Evolutionary conservation across 345 rosid genomes (phyloP), one percentile per base, ranked within the genome.

Genomic region (Rhodamnia argentea): DNA sequence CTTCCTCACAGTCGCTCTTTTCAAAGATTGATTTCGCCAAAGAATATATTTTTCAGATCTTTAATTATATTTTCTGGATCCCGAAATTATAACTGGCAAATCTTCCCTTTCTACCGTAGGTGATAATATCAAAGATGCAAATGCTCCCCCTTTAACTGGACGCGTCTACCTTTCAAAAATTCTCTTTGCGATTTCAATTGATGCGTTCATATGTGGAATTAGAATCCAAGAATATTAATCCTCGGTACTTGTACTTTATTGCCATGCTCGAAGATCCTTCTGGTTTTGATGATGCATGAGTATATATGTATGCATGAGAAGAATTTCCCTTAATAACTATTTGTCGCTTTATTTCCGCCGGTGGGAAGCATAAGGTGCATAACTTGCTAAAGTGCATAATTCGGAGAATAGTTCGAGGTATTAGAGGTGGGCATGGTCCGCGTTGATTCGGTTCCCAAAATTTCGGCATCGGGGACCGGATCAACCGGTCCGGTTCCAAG

Each of bases 61-160:
- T 0, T 62, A 15, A 29, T 62, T 62, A 0, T 29, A 29, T 16
- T 29, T 29, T 37, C 40, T 37, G 42, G 3, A 29, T 29, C 0
- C 42, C 40, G 5, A 15, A 62, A 29, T 62, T 62, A 0, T 0
- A 27, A 3, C 0, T 7, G 0, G 22, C 29, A 62, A 20, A 29
- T 62, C 40, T 62, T 7, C 7, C 75, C 0, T 0, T 15, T 29
- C n/a, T 42, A 42, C 44, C 3, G 44, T 42, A 42, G 4, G 40
- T 42, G 44, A 42, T 10, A 0, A 0, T 0, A n/a, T 62, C 22
- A 0, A 7, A 62, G 22, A 60, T 6, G 75, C 1, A 20, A 0
- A 27, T 13, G 23, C 7, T 62, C 2, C 8, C 23, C 76, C 42
- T 1, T 8, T 14, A 27, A 14, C 40, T 62, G 0, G 42, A 62